Evolutionary conservation across 805 yeast genomes (phyloP).

Genomic region (Candida arabinofermentans): DNA sequence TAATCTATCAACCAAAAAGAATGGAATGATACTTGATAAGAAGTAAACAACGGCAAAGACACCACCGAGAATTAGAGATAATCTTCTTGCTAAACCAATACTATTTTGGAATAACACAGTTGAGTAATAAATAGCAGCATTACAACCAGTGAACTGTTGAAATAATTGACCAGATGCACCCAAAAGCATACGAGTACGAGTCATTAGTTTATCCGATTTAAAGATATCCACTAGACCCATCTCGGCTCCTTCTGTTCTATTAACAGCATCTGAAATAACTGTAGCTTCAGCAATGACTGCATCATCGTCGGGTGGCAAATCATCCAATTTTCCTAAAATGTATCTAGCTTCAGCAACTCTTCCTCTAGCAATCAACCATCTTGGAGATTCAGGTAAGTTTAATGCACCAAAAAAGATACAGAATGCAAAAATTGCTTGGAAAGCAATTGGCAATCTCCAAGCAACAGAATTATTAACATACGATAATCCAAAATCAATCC

Average conservation of each 20-base stretch:
- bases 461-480: constrained; percentile 44
- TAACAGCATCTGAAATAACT: constrained; percentile 29
- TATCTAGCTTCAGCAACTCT: constrained; percentile 49
- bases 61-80: constrained; percentile 59
- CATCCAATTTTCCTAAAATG: constrained; percentile 41
- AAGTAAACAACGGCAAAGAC: constrained; percentile 57
- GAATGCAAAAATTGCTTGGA: constrained; percentile 57
- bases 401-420: constrained; percentile 35
- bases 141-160: constrained; percentile 68
- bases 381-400: constrained; percentile 60
- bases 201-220: not conserved
- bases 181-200: constrained; percentile 34
- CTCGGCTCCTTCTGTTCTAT: not conserved
- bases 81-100: constrained; percentile 44
- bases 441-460: constrained; percentile 75
- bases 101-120: constrained; percentile 48
- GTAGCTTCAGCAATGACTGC: constrained; percentile 29
- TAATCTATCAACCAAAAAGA: constrained; percentile 51
- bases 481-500: constrained; percentile 66
- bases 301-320: constrained; percentile 28
- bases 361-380: constrained; percentile 59
- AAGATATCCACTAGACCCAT: not conserved
- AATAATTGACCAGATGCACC: constrained; percentile 63
- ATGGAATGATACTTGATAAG: constrained; percentile 53
- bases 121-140: constrained; percentile 63